A percentile compares a stretch with the other conserved stretches of the same genome.
phyloP scores from a whole-genome alignment of 2,329 filamentous ascomycete species.

The Pseudogymnoascus sp. region DNA sequence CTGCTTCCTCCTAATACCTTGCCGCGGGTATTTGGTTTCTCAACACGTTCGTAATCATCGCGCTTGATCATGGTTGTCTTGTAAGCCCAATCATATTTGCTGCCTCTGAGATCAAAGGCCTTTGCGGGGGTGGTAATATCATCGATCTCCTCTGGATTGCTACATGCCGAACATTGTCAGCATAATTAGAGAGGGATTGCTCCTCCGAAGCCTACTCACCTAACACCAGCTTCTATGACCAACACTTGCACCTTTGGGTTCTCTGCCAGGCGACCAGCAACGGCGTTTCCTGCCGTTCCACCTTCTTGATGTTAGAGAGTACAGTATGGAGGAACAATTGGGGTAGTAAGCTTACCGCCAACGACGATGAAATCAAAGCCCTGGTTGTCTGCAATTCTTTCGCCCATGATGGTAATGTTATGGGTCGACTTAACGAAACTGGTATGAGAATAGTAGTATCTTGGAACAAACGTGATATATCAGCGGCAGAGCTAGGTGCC shows the following conservation, averaged over 20 bases:
- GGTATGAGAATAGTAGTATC: not conserved
- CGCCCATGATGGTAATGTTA: slow-evolving; percentile 11
- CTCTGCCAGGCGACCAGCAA: slow-evolving; percentile 48
- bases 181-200: slow-evolving; percentile 42
- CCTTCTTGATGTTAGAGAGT: not conserved
- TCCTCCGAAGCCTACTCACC: slow-evolving; percentile 40
- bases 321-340: not conserved
- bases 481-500: not conserved
- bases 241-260: slow-evolving; percentile 42
- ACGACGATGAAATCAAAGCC: slow-evolving; percentile 28
- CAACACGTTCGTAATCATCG: slow-evolving; percentile 52
- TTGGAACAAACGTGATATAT: not conserved
- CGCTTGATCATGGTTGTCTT: slow-evolving; percentile 56
- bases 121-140: slow-evolving; percentile 48
- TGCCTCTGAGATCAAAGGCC: slow-evolving; percentile 48
- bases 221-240: slow-evolving; percentile 42
- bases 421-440: not conserved
- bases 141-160: slow-evolving; percentile 43
- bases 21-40: slow-evolving; percentile 52
- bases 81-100: slow-evolving; percentile 54
- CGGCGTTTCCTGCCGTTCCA: slow-evolving; percentile 42
- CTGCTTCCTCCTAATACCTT: slow-evolving; percentile 39
- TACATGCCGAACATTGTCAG: not conserved
- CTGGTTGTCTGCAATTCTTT: not conserved
- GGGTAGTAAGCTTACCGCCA: slow-evolving; percentile 20